These are phyloP conservation scores for Alternaria metachromatica DNA, from an alignment of 2,329 filamentous ascomycete genomes.

Conservation along the genomic window DNA sequence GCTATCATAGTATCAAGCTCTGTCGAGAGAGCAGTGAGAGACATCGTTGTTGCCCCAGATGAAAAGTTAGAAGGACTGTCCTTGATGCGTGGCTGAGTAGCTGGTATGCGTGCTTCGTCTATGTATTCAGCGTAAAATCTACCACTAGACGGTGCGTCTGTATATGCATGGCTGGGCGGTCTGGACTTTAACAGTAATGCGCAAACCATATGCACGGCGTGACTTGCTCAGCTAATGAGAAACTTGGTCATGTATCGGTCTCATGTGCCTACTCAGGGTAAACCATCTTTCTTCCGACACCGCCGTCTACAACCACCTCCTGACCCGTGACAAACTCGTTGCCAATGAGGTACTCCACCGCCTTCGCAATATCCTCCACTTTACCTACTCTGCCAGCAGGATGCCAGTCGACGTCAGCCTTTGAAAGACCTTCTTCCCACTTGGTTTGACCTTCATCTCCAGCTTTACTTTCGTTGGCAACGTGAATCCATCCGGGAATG, in stretches of 20 bases:
- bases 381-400: slow-evolving; percentile 58
- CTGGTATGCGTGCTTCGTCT: too few species aligned
- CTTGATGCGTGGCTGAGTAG: neutral
- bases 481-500: slow-evolving; percentile 61
- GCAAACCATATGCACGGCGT: neutral
- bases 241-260: neutral
- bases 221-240: neutral
- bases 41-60: neutral
- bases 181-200: neutral
- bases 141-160: neutral
- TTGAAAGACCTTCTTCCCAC: slow-evolving; percentile 57
- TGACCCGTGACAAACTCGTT: slow-evolving; percentile 54
- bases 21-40: neutral
- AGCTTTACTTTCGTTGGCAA: slow-evolving; percentile 51
- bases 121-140: too few species aligned
- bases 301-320: slow-evolving; percentile 56
- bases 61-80: neutral
- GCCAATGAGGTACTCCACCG: slow-evolving; percentile 51
- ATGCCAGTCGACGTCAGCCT: slow-evolving; percentile 58
- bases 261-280: slow-evolving; percentile 39
- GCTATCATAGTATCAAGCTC: neutral
- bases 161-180: too few species aligned
- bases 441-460: slow-evolving; percentile 49
- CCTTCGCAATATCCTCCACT: slow-evolving; percentile 55
- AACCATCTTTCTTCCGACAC: slow-evolving; percentile 56